Evolutionary conservation across 192 early-diverging fungal genomes (phyloP).

Genomic region (Geranomyces michiganensis): DNA sequence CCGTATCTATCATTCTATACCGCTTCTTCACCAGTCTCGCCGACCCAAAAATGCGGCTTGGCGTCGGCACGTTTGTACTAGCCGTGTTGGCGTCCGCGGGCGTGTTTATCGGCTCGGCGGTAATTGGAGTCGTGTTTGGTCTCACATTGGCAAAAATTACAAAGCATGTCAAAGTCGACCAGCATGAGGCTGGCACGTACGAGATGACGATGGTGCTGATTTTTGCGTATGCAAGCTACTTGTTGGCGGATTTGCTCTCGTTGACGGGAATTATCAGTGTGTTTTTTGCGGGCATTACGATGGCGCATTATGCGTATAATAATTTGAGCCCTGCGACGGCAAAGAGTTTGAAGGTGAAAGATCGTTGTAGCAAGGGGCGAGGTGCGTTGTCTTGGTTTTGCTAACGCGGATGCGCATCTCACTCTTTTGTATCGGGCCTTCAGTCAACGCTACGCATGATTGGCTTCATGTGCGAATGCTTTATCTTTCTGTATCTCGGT

Average conservation of each 20-base stretch:
- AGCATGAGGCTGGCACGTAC: slow-evolving; percentile 49
- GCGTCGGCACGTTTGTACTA: slow-evolving; percentile 49
- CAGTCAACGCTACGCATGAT: slow-evolving; percentile 56
- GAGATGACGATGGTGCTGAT: slow-evolving; percentile 62
- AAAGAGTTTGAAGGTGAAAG: slow-evolving; percentile 46
- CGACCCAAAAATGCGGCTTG: slow-evolving; percentile 52
- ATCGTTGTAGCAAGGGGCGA: no score
- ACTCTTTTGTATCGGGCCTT: slow-evolving; percentile 13
- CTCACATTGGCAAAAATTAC: slow-evolving; percentile 60
- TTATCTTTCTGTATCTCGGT: slow-evolving; percentile 66
- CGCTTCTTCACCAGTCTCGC: slow-evolving; percentile 60
- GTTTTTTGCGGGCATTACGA: slow-evolving; percentile 62
- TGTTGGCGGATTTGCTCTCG: slow-evolving; percentile 54
- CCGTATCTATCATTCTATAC: slow-evolving; percentile 66
- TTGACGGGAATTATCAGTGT: slow-evolving; percentile 66
- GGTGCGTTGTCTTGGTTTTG: slow-evolving; percentile 2
- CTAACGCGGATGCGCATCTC: not conserved
- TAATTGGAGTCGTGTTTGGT: slow-evolving; percentile 51
- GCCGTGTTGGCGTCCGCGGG: slow-evolving; percentile 48
- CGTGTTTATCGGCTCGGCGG: slow-evolving; percentile 59
- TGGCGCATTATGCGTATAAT: slow-evolving; percentile 59
- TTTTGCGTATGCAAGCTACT: slow-evolving; percentile 58
- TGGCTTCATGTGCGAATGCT: slow-evolving; percentile 55
- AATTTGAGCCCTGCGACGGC: slow-evolving; percentile 48
- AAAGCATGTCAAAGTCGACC: slow-evolving; percentile 57